phyloP scores from a whole-genome alignment of 2,329 filamentous ascomycete genomes.

The Penicillium rolfsii region DNA sequence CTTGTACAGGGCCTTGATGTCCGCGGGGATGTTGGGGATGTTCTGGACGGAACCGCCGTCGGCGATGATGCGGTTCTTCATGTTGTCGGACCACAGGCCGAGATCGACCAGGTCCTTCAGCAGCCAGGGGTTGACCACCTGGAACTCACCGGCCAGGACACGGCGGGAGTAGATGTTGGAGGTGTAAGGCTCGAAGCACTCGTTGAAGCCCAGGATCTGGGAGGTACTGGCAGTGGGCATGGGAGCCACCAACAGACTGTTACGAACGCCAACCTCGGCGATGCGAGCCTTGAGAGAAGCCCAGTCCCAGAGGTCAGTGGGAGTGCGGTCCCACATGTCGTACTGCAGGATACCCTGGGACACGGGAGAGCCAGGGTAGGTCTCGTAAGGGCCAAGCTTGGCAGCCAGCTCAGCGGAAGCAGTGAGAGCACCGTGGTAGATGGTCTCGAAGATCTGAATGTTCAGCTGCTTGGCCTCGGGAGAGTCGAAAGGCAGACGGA shows the following conservation, averaged over 20 bases:
- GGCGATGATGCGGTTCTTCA: slow-evolving; percentile 99
- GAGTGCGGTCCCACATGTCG: slow-evolving; percentile 97
- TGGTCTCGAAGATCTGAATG: slow-evolving; percentile 98
- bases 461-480: slow-evolving; percentile 91
- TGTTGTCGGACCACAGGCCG: slow-evolving; percentile 97
- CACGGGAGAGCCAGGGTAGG: slow-evolving; percentile 90
- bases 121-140: slow-evolving; percentile 98
- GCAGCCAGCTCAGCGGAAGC: slow-evolving; percentile 86
- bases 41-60: slow-evolving; percentile 95
- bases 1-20: slow-evolving; percentile 98
- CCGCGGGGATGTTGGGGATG: slow-evolving; percentile 92
- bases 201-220: slow-evolving; percentile 98
- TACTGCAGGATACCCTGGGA: slow-evolving; percentile 96
- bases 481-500: slow-evolving; percentile 96
- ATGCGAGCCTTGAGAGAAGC: slow-evolving; percentile 84
- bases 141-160: slow-evolving; percentile 97
- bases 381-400: slow-evolving; percentile 80
- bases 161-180: slow-evolving; percentile 99
- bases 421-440: slow-evolving; percentile 93
- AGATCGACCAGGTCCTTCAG: slow-evolving; percentile 98
- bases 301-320: slow-evolving; percentile 97
- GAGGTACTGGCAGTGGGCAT: slow-evolving; percentile 98
- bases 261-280: slow-evolving; percentile 89
- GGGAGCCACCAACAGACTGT: slow-evolving; percentile 90
- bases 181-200: slow-evolving; percentile 99